These are phyloP conservation scores for Russula emetica DNA, from an alignment of 768 basidiomycete species.

Conservation along the genomic window DNA sequence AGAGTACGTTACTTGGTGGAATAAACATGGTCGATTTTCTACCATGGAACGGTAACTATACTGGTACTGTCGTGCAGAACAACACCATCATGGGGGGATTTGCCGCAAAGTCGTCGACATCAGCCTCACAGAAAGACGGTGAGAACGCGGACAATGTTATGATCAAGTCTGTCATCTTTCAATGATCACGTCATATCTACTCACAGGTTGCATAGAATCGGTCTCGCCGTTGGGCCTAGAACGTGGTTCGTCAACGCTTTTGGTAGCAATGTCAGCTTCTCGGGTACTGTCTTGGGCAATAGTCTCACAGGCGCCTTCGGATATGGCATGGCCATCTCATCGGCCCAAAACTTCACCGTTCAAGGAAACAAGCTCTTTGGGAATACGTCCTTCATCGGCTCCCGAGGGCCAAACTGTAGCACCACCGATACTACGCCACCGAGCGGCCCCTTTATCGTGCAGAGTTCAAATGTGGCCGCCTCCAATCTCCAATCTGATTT, in stretches of 20 bases:
- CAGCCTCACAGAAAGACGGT: constrained; percentile 45
- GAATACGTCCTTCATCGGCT: constrained; percentile 73
- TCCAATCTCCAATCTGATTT: constrained; percentile 53
- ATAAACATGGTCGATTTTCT: constrained; percentile 74
- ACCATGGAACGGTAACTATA: constrained; percentile 62
- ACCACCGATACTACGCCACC: constrained; percentile 44
- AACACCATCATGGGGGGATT: constrained; percentile 69
- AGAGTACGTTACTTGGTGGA: constrained; percentile 69
- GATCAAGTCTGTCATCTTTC: constrained; percentile 54
- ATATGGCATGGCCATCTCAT: constrained; percentile 64
- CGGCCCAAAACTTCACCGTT: constrained; percentile 65
- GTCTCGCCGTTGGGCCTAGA: constrained; percentile 71
- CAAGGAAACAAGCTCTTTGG: constrained; percentile 55
- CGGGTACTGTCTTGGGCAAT: constrained; percentile 55
- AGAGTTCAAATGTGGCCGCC: constrained; percentile 40
- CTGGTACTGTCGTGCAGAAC: constrained; percentile 58
- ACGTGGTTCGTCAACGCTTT: constrained; percentile 66
- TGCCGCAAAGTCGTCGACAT: constrained; percentile 42
- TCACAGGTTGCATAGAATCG: constrained; percentile 49
- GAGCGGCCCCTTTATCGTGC: constrained; percentile 58
- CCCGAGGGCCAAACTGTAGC: constrained; percentile 61
- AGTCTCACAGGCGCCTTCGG: constrained; percentile 62
- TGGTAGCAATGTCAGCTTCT: constrained; percentile 49
- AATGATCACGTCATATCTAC: neutral
- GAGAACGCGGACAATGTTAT: constrained; percentile 53